phyloP scores from a whole-genome alignment of 306 rosid genomes.

The Prinsepia uniflora region DNA sequence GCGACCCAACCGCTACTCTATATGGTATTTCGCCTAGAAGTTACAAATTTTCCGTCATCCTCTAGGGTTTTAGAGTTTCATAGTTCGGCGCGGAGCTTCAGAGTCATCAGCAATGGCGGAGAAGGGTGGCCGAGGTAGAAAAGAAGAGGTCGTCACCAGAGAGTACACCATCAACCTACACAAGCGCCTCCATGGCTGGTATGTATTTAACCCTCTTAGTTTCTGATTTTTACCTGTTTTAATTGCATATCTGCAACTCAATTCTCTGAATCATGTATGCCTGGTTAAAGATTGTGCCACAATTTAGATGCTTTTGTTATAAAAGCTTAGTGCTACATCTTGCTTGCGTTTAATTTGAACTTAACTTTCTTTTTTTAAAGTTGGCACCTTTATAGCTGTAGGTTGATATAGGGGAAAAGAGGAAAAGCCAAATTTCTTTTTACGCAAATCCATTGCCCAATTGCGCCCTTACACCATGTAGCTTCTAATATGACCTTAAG shows the following conservation, averaged over 20 bases:
- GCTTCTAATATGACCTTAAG: background rate
- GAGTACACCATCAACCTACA: slow-evolving; percentile 52
- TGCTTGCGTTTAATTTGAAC: background rate
- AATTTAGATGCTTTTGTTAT: background rate
- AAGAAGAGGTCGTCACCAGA: slow-evolving; percentile 41
- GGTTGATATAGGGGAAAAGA: background rate
- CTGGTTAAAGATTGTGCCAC: too few relatives aligned
- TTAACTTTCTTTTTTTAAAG: background rate
- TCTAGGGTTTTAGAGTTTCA: slow-evolving; percentile 13
- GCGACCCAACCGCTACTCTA: background rate
- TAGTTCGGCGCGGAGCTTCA: slow-evolving; percentile 17
- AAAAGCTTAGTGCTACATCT: background rate
- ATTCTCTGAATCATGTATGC: background rate
- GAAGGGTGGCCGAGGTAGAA: slow-evolving; percentile 35
- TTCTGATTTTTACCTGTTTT: background rate
- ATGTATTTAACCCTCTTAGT: background rate
- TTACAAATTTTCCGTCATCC: background rate
- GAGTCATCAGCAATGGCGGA: slow-evolving; percentile 39
- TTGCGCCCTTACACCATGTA: background rate
- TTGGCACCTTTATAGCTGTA: background rate
- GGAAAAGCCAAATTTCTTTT: background rate
- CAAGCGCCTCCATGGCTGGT: slow-evolving; percentile 51
- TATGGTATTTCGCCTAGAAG: background rate
- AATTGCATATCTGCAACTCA: background rate
- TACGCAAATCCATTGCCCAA: background rate